Conservation (phyloP, 1,284 basidiomycete genomes). For the Sanghuangporus baumii region DNA sequence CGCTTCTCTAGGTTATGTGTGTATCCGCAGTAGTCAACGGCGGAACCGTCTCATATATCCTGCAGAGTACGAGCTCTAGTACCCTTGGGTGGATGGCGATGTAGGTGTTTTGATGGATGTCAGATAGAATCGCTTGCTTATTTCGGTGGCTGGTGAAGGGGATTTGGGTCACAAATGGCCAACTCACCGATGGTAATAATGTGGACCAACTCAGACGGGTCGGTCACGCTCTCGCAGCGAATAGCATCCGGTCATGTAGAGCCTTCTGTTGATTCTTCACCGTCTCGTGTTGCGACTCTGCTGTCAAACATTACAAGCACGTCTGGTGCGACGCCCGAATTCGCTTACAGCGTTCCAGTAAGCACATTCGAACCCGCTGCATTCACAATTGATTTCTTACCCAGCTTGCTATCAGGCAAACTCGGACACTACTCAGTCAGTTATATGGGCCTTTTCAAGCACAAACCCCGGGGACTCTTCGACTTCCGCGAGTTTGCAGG, state of each 20-base stretch:
- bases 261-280: conserved; percentile 45
- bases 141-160: conserved; percentile 30
- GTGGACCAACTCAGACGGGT: conserved; percentile 53
- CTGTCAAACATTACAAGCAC: conserved; percentile 33
- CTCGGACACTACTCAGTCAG: conserved; percentile 30
- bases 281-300: conserved; percentile 42
- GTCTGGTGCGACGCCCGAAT: conserved; percentile 30
- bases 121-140: not conserved
- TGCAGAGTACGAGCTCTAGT: conserved; percentile 32
- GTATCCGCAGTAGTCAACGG: conserved; percentile 39
- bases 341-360: conserved; percentile 48
- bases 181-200: conserved; percentile 57
- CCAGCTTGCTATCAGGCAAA: conserved; percentile 29
- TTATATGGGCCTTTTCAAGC: conserved; percentile 47
- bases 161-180: conserved; percentile 49
- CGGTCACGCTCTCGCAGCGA: conserved; percentile 56
- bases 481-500: conserved; percentile 32
- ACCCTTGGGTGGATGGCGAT: conserved; percentile 54
- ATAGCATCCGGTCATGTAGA: conserved; percentile 36
- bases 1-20: conserved; percentile 35
- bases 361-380: not conserved
- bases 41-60: conserved; percentile 37
- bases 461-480: conserved; percentile 35
- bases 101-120: conserved; percentile 26
- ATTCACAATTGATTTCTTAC: not conserved